A percentile compares a stretch with the other conserved stretches of the same genome.
Evolutionary conservation across 345 rosid genomes (phyloP).

Genomic region (Carallia brachiata): DNA sequence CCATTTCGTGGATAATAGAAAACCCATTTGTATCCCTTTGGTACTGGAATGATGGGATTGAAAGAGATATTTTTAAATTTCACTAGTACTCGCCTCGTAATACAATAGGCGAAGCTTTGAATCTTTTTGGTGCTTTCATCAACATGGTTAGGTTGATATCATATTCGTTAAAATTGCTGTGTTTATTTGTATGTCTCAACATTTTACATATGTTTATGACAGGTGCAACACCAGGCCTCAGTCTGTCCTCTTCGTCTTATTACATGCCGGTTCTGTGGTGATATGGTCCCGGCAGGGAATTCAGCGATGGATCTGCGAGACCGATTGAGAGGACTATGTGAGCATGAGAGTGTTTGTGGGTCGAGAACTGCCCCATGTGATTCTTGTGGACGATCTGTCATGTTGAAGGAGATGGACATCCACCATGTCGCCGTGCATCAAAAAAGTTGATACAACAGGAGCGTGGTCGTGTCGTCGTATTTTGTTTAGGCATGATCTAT

Average conservation of each 20-base stretch:
- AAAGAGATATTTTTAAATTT: too few relatives aligned
- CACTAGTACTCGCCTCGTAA: too few relatives aligned
- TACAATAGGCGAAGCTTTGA: too few relatives aligned
- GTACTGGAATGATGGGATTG: not conserved
- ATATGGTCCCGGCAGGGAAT: slow-evolving; percentile 86
- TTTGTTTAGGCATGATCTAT: not conserved
- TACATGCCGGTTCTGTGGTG: slow-evolving; percentile 85
- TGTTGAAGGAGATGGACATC: slow-evolving; percentile 97
- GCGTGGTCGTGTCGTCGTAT: not conserved
- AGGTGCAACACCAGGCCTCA: slow-evolving; percentile 85
- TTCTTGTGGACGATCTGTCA: slow-evolving; percentile 90
- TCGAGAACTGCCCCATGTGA: slow-evolving; percentile 93
- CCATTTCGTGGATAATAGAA: too few relatives aligned
- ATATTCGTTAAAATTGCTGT: too few relatives aligned
- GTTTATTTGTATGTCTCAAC: not conserved
- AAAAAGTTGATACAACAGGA: slow-evolving; percentile 19
- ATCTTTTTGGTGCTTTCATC: not conserved
- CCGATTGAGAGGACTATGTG: slow-evolving; percentile 78
- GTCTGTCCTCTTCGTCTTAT: slow-evolving; percentile 68
- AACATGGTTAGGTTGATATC: not conserved
- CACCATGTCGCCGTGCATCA: slow-evolving; percentile 90
- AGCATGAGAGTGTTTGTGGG: slow-evolving; percentile 93
- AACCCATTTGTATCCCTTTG: too few relatives aligned
- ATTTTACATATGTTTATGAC: slow-evolving; percentile 6
- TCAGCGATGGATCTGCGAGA: slow-evolving; percentile 67